A percentile compares a stretch with the other conserved stretches of the same genome.
Conservation (phyloP, 2,329 filamentous ascomycete genomes). For the Hymenoscyphus salicellus region DNA sequence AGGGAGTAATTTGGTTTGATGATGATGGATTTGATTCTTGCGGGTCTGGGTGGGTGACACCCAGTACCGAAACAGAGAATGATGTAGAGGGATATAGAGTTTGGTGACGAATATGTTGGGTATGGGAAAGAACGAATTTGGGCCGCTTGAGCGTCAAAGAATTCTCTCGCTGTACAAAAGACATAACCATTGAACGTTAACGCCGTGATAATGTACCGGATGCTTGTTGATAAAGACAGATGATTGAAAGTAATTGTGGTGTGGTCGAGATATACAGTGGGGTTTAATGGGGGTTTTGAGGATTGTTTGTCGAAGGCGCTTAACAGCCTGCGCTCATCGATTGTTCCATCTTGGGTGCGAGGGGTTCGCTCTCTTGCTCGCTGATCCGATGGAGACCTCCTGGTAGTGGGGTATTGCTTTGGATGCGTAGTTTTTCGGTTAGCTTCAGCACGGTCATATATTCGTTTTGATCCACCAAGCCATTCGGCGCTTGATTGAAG, state of each 20-base stretch:
- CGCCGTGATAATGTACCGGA: constrained; percentile 18
- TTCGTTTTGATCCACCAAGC: constrained; percentile 73
- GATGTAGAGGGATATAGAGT: not conserved
- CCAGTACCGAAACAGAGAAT: no score
- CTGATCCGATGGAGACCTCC: constrained; percentile 40
- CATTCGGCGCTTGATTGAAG: constrained; percentile 64
- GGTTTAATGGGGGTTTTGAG: constrained; percentile 5
- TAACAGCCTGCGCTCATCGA: constrained; percentile 31
- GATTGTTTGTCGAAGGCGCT: constrained; percentile 2
- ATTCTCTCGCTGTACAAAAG: constrained; percentile 15
- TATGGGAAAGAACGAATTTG: not conserved
- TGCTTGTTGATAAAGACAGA: constrained; percentile 21
- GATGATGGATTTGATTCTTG: not conserved
- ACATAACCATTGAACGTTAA: constrained; percentile 7
- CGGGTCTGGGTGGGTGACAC: no score
- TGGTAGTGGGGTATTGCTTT: constrained; percentile 35
- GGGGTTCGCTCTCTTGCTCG: constrained; percentile 34
- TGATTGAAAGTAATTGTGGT: constrained; percentile 11
- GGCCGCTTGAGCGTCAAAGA: no score
- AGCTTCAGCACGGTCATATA: constrained; percentile 75
- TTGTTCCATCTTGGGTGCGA: constrained; percentile 35
- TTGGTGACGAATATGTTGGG: not conserved
- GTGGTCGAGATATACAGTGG: constrained; percentile 17
- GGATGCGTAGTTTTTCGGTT: constrained; percentile 78
- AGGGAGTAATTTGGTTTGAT: not conserved